These are phyloP conservation scores for Gliomastix tumulicola DNA, from an alignment of 2,329 filamentous ascomycete genomes.

Conservation along the genomic window DNA sequence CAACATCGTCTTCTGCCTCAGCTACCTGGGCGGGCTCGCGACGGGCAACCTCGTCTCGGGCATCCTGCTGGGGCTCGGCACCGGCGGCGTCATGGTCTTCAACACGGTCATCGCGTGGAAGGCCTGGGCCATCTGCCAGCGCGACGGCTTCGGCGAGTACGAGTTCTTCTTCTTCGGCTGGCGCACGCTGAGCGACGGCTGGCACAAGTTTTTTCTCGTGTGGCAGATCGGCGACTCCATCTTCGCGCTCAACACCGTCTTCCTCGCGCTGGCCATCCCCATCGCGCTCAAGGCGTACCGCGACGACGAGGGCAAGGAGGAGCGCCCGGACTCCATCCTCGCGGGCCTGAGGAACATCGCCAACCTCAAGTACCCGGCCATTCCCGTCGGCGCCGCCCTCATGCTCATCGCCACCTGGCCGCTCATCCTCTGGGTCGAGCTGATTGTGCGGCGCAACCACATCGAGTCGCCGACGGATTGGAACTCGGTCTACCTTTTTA, in stretches of 20 bases:
- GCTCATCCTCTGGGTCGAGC: conserved; percentile 9
- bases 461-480: conserved; percentile 9
- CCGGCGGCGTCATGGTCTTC: conserved; percentile 9
- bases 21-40: conserved; percentile 8
- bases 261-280: conserved; percentile 3
- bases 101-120: conserved; percentile 10
- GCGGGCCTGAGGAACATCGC: not conserved
- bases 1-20: conserved; percentile 9
- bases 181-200: conserved; percentile 8
- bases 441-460: conserved; percentile 8
- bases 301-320: conserved; percentile 2
- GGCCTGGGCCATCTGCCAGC: conserved; percentile 6
- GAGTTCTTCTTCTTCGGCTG: conserved; percentile 12
- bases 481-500: conserved; percentile 8
- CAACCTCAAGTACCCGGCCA: conserved; percentile 6
- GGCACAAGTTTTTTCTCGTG: conserved; percentile 10
- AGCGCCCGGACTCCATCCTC: not conserved
- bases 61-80: conserved; percentile 7
- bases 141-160: conserved; percentile 8
- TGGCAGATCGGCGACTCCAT: conserved; percentile 10
- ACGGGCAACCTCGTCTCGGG: conserved; percentile 8
- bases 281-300: not conserved
- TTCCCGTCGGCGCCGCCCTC: conserved; percentile 5
- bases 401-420: conserved; percentile 8
- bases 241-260: conserved; percentile 2